These are phyloP conservation scores for Vinca minor DNA, from an alignment of 257 asterid species.

Conservation along the genomic window DNA sequence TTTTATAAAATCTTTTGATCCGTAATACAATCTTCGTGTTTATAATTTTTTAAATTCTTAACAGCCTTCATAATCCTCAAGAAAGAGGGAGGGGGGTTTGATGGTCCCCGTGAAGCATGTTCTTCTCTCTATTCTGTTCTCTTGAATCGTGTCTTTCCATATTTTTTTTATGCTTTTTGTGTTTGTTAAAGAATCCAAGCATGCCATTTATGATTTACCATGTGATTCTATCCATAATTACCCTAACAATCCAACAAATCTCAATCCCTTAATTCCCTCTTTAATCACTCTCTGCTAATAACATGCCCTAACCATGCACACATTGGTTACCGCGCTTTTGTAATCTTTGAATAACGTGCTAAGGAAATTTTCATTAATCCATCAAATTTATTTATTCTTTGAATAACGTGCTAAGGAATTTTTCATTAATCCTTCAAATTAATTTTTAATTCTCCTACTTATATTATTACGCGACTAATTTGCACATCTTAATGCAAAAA, in stretches of 20 bases:
- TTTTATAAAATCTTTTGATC: no score
- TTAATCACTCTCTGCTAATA: neutral
- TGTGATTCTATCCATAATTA: slow-evolving; percentile 23
- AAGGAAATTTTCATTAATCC: neutral
- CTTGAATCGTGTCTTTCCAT: no score
- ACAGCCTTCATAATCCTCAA: no score
- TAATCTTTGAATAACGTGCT: slow-evolving; percentile 21
- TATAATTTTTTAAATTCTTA: no score
- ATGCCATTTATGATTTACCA: slow-evolving; percentile 20
- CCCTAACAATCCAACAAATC: slow-evolving; percentile 3
- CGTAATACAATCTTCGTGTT: no score
- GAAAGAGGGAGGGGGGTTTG: neutral
- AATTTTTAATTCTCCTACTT: neutral
- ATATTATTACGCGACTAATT: neutral
- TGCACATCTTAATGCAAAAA: neutral
- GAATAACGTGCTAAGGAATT: slow-evolving; percentile 17
- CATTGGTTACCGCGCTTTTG: neutral
- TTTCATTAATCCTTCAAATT: neutral
- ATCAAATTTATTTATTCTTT: no score
- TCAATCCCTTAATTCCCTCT: slow-evolving; percentile 6
- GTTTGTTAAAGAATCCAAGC: slow-evolving; percentile 19
- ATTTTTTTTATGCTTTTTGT: neutral
- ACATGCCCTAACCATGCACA: slow-evolving; percentile 10
- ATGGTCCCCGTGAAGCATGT: slow-evolving; percentile 31
- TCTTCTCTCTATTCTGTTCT: slow-evolving; percentile 2